Evolutionary conservation across 352 stramenopile species (phyloP).

Genomic region (Globisporangium echinulatum): DNA sequence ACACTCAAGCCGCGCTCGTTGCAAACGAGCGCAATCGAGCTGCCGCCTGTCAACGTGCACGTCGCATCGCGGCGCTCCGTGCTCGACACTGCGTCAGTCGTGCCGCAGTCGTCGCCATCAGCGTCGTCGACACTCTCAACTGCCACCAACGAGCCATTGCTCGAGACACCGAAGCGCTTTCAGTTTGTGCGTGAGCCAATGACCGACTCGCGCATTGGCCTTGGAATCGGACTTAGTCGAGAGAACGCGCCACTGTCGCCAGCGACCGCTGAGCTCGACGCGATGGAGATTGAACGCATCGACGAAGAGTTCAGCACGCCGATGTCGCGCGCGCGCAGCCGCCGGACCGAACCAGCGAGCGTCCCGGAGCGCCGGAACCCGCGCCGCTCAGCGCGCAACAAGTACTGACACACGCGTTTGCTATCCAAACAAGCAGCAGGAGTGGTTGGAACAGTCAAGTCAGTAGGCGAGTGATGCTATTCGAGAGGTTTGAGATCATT

Average conservation of each 20-base stretch:
- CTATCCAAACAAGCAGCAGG: too few species aligned
- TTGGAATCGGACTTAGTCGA: conserved; percentile 10
- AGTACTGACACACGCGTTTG: conserved; percentile 30
- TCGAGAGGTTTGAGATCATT: too few species aligned
- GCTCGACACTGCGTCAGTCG: conserved; percentile 18
- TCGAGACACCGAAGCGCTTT: conserved; percentile 70
- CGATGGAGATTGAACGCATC: conserved; percentile 72
- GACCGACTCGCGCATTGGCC: conserved; percentile 46
- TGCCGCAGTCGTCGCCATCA: conserved; percentile 23
- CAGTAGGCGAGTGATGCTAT: too few species aligned
- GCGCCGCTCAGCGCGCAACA: conserved; percentile 51
- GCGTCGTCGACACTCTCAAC: conserved; percentile 9
- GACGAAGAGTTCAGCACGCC: conserved; percentile 82
- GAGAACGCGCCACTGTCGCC: conserved; percentile 20
- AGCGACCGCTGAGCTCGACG: conserved; percentile 55
- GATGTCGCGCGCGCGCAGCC: conserved; percentile 36
- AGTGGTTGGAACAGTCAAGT: too few species aligned
- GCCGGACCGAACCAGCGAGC: conserved; percentile 54
- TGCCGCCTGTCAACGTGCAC: conserved; percentile 17
- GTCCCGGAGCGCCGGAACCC: conserved; percentile 70
- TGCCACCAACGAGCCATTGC: conserved; percentile 12
- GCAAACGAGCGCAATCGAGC: conserved; percentile 15
- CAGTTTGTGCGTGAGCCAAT: conserved; percentile 68
- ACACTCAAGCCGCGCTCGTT: conserved; percentile 32
- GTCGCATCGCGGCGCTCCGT: conserved; percentile 15